Conservation (phyloP, 73 alveolate species). For the Paramecium octaurelia region DNA sequence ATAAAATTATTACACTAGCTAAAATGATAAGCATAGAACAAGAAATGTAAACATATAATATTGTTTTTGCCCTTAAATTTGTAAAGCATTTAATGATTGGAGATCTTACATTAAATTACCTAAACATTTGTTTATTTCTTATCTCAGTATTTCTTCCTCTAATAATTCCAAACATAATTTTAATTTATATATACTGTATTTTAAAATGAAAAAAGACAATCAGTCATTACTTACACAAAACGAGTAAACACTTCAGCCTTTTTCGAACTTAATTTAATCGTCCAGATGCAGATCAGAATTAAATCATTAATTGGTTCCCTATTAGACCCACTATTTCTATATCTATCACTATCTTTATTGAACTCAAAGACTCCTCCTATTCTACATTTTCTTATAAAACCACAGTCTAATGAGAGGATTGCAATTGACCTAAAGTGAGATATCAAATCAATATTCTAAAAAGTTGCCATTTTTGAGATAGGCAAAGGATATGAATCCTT, state of each 20-base stretch:
- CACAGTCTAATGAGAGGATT: background rate
- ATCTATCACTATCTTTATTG: background rate
- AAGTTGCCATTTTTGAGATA: background rate
- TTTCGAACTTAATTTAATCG: background rate
- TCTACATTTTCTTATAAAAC: background rate
- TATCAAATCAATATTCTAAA: background rate
- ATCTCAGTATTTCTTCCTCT: background rate
- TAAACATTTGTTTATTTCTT: background rate
- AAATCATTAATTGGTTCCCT: background rate
- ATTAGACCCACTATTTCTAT: background rate
- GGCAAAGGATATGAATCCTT: background rate
- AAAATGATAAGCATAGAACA: background rate
- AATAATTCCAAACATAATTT: background rate
- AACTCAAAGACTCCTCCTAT: background rate
- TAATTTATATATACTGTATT: background rate
- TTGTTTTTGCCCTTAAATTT: background rate
- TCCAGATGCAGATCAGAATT: background rate
- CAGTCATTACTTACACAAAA: background rate
- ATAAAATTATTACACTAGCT: background rate
- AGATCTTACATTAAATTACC: background rate
- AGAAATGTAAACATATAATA: background rate
- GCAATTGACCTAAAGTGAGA: background rate
- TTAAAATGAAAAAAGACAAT: background rate
- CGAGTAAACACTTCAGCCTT: background rate
- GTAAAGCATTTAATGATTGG: background rate